phyloP scores from a whole-genome alignment of 1,284 basidiomycete genomes.

The Tilletia walkeri region DNA sequence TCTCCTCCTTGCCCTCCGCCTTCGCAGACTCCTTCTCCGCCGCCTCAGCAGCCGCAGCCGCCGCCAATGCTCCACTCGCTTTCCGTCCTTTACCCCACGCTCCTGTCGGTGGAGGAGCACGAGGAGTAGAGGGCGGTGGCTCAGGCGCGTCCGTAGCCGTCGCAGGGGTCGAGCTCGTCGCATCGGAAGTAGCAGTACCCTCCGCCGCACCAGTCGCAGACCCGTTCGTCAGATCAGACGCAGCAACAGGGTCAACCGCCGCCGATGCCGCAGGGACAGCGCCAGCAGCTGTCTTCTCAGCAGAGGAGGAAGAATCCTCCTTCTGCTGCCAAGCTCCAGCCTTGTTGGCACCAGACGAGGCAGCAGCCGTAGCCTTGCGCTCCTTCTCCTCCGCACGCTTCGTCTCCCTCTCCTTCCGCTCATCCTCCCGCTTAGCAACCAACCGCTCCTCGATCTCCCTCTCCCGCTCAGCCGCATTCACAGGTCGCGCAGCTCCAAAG shows the following conservation, averaged over 20 bases:
- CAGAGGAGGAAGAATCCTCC: conserved; percentile 9
- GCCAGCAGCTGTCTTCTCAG: neutral
- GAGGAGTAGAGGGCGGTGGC: conserved; percentile 25
- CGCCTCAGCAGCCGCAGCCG: neutral
- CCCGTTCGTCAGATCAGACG: conserved; percentile 19
- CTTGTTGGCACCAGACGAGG: conserved; percentile 16
- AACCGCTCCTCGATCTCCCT: conserved; percentile 66
- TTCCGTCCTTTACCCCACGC: conserved; percentile 48
- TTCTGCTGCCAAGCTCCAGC: neutral
- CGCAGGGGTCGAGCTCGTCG: neutral
- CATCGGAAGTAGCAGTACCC: no score
- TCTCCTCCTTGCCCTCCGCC: neutral
- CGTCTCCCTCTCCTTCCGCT: conserved; percentile 32
- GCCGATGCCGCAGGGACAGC: conserved; percentile 18
- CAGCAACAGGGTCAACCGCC: conserved; percentile 4
- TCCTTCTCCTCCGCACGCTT: conserved; percentile 40
- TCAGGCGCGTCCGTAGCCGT: conserved; percentile 19
- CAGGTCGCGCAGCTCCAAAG: conserved; percentile 86
- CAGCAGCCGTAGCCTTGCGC: conserved; percentile 22
- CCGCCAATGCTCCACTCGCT: conserved; percentile 40
- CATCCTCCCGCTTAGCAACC: conserved; percentile 20
- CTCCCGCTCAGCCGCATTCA: conserved; percentile 77
- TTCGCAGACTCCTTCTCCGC: neutral
- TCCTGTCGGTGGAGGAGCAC: conserved; percentile 33
- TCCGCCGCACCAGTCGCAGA: neutral